phyloP scores from a whole-genome alignment of 192 early-diverging fungal species.

The Borealophlyctis nickersoniae region DNA sequence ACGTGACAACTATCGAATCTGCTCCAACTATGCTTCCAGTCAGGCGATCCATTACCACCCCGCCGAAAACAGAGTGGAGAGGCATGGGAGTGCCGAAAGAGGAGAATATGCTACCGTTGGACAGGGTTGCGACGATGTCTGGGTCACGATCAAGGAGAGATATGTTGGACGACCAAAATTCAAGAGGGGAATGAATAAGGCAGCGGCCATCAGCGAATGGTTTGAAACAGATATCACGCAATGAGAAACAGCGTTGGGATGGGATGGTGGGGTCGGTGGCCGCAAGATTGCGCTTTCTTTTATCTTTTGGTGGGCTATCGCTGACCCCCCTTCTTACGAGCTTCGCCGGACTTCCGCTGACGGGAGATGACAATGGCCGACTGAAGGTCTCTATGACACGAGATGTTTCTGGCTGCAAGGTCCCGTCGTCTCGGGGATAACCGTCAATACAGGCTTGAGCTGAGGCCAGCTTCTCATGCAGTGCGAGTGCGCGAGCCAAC shows the following conservation, averaged over 20 bases:
- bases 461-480: conserved; percentile 29
- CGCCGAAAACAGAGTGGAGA: conserved; percentile 32
- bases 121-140: conserved; percentile 32
- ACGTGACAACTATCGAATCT: conserved; percentile 53
- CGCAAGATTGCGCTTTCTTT: too few relatives aligned
- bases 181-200: conserved; percentile 58
- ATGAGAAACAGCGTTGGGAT: too few relatives aligned
- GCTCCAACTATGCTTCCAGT: conserved; percentile 28
- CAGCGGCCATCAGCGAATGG: conserved; percentile 32
- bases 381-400: too few relatives aligned
- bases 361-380: too few relatives aligned
- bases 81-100: conserved; percentile 41
- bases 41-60: conserved; percentile 11
- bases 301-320: neutral
- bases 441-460: too few relatives aligned
- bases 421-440: conserved; percentile 19
- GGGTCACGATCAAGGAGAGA: conserved; percentile 18
- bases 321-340: neutral
- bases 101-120: conserved; percentile 20
- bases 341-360: neutral
- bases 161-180: conserved; percentile 39
- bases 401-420: conserved; percentile 15
- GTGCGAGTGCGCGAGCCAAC: conserved; percentile 25
- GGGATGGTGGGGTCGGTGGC: too few relatives aligned
- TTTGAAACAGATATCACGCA: conserved; percentile 28